Evolutionary conservation across 164 flowering plant species (phyloP).

Genomic region (Stephania cephalantha): DNA sequence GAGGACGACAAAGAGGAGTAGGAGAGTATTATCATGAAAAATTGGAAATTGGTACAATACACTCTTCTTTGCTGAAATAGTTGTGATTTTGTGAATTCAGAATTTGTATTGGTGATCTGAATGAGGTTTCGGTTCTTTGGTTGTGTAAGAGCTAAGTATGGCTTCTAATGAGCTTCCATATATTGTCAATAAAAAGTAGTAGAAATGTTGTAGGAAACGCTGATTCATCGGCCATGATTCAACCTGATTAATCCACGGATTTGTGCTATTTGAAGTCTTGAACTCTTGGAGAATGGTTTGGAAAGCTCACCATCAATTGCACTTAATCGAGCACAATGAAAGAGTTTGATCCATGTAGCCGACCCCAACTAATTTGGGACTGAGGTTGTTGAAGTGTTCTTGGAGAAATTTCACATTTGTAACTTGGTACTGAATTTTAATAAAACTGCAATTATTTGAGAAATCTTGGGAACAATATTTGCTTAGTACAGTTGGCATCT

Average conservation of each 20-base stretch:
- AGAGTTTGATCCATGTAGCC: no score
- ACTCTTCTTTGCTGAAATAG: no score
- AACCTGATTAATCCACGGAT: conserved; percentile 23
- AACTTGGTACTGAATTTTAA: conserved; percentile 10
- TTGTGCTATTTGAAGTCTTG: conserved; percentile 27
- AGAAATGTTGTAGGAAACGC: conserved; percentile 33
- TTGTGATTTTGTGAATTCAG: no score
- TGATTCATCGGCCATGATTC: conserved; percentile 1
- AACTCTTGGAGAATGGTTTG: no score
- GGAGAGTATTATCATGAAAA: no score
- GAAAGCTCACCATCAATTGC: no score
- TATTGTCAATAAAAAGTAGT: conserved; percentile 33
- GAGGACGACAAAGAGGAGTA: no score
- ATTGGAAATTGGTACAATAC: no score
- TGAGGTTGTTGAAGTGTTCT: conserved; percentile 23
- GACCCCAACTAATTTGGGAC: no score
- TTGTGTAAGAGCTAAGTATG: conserved; percentile 32
- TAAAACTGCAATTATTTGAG: background rate
- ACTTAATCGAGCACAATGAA: no score
- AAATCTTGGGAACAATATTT: no score
- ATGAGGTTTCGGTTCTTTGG: conserved; percentile 28
- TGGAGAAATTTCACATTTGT: conserved; percentile 51
- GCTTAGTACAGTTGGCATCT: background rate
- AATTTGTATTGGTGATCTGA: no score
- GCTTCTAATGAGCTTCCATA: conserved; percentile 43